Percentiles rank a stretch among this genome's conserved stretches.
Conservation (phyloP, 306 rosid species). For the Rubus parviflorus region DNA sequence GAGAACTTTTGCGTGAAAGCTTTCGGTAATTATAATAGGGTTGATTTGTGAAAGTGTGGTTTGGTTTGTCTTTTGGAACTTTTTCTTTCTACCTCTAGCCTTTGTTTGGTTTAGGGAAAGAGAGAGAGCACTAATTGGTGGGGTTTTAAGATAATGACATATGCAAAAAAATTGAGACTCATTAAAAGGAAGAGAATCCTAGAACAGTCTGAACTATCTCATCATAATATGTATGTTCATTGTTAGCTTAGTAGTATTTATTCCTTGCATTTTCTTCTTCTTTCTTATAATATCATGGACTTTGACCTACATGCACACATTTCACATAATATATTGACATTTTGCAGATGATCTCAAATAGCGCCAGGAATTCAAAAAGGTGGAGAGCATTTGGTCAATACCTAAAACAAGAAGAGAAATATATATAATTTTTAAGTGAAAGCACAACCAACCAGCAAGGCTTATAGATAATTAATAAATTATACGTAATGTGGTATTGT, state of each 20-base stretch:
- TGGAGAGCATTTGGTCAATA: slow-evolving; percentile 54
- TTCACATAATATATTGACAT: slow-evolving; percentile 49
- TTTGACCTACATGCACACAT: slow-evolving; percentile 46
- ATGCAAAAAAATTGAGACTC: slow-evolving; percentile 34
- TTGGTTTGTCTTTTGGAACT: slow-evolving; percentile 53
- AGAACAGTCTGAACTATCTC: slow-evolving; percentile 43
- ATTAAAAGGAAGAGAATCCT: slow-evolving; percentile 57
- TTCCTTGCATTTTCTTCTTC: slow-evolving; percentile 15
- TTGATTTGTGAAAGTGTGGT: slow-evolving; percentile 41
- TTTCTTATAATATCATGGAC: slow-evolving; percentile 33
- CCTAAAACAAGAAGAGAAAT: slow-evolving; percentile 61
- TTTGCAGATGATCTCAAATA: slow-evolving; percentile 35
- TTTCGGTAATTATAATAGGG: slow-evolving; percentile 30
- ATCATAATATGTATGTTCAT: not conserved
- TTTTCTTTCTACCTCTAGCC: slow-evolving; percentile 39
- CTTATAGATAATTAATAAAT: slow-evolving; percentile 34
- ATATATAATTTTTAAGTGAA: slow-evolving; percentile 22
- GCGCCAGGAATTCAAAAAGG: slow-evolving; percentile 35
- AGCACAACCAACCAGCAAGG: slow-evolving; percentile 27
- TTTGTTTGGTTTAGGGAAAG: slow-evolving; percentile 48
- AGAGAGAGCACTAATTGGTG: slow-evolving; percentile 52
- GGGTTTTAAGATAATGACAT: slow-evolving; percentile 66
- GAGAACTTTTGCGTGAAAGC: slow-evolving; percentile 43
- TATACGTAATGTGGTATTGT: slow-evolving; percentile 26
- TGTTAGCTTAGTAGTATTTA: not conserved